These are phyloP conservation scores for Thermoascus crustaceus DNA, from an alignment of 2,329 filamentous ascomycete species.

Conservation along the genomic window DNA sequence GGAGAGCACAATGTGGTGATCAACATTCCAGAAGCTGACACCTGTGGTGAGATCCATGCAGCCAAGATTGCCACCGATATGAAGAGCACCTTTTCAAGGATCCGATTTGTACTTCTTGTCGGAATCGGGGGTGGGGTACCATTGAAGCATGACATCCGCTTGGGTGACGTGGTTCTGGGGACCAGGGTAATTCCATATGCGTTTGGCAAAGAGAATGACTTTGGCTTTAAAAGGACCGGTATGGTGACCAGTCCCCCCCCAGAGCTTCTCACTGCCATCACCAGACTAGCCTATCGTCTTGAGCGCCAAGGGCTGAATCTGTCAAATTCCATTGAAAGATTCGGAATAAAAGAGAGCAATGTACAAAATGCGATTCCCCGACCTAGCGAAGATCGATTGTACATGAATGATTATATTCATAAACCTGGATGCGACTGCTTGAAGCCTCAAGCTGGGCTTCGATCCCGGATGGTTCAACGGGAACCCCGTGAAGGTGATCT, in stretches of 20 bases:
- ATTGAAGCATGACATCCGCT: no score
- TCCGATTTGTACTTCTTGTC: slow-evolving; percentile 3
- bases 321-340: not conserved
- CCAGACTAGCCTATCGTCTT: not conserved
- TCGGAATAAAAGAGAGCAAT: no score
- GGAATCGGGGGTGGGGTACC: slow-evolving; percentile 3
- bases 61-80: slow-evolving; percentile 3
- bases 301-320: not conserved
- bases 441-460: slow-evolving; percentile 1
- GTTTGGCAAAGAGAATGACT: not conserved
- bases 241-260: not conserved
- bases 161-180: no score
- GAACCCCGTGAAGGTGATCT: not conserved
- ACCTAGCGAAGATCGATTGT: not conserved
- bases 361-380: not conserved
- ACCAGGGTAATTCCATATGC: slow-evolving; percentile 1
- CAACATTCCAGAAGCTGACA: slow-evolving; percentile 19
- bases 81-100: slow-evolving; percentile 4
- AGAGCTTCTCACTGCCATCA: slow-evolving; percentile 3
- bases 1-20: slow-evolving; percentile 25
- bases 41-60: no score
- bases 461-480: no score
- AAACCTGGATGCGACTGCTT: not conserved
- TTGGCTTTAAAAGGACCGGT: not conserved
- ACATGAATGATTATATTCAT: not conserved